Percentiles rank a stretch among this genome's conserved stretches.
phyloP scores from a whole-genome alignment of 2,329 filamentous ascomycete species.

The Clonostachys sp. region DNA sequence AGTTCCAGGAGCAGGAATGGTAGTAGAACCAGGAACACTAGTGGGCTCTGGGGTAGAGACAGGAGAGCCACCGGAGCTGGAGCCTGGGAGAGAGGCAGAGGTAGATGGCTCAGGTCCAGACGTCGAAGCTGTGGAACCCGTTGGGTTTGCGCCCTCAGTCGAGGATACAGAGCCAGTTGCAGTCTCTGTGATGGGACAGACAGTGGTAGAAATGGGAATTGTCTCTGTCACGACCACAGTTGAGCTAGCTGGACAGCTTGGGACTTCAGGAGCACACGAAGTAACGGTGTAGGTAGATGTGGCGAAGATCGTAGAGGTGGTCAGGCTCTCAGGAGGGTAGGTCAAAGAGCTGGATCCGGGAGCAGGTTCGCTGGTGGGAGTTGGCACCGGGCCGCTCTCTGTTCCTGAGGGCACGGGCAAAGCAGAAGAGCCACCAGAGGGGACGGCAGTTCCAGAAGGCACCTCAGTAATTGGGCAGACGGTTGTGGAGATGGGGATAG shows the following conservation, averaged over 20 bases:
- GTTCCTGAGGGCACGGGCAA: no score
- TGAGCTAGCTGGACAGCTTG: background rate
- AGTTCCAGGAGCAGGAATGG: no score
- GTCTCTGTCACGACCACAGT: slow-evolving; percentile 7
- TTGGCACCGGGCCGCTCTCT: no score
- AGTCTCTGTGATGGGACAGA: background rate
- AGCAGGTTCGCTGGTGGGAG: no score
- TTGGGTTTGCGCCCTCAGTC: no score
- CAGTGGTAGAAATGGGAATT: slow-evolving; percentile 1
- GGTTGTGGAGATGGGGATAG: slow-evolving; percentile 3
- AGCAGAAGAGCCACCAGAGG: no score
- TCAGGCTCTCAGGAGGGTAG: background rate
- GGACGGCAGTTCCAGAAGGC: no score
- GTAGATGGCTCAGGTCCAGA: no score
- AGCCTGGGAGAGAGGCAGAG: background rate
- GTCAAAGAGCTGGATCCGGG: no score
- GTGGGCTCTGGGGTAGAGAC: background rate
- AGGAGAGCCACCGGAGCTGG: background rate
- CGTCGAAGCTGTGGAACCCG: no score
- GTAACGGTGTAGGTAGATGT: background rate
- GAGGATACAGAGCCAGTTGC: no score
- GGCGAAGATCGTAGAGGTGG: background rate
- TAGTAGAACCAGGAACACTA: no score
- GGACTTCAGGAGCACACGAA: background rate
- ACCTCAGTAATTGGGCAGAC: background rate